Evolutionary conservation across 2,329 filamentous ascomycete species (phyloP), one percentile per base, ranked within the genome.

Genomic region (Cercospora sesami): DNA sequence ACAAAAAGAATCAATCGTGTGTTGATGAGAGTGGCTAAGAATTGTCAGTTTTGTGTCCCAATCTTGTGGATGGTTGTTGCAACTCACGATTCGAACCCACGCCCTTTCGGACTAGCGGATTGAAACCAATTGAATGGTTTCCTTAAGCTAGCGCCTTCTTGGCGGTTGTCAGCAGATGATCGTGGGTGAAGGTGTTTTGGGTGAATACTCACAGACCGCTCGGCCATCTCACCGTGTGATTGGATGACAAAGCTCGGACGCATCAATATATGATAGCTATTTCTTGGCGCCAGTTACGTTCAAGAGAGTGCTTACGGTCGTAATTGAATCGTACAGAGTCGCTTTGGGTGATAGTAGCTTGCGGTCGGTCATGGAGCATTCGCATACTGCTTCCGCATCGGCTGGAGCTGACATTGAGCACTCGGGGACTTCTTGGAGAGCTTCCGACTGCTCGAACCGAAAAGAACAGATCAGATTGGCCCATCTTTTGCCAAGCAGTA

Each of bases 21-120:
- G 39, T 70, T 73, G 72, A 74, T 68, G 70, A 73, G 73, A 75
- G 71, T 75, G 73, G 72, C 60, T 63, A 53, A 21, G 8, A 36
- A 30, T 5, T 16, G 14, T 63, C 33, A 33, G 45, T 14, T 39
- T 18, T 18, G 31, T 10, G 18, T 6, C 18, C 33, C 28, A 31
- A 18, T 8, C 8, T 30, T 10, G 16, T n/a, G 14, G 18, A 39
- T 4, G 7, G 10, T n/a, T 12, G 16, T 42, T 53, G 10, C 6
- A 53, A 55, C 64, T 60, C 30, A 66, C 64, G 73, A 74, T 75
- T 75, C 69, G 73, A 75, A 75, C 73, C 73, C 73, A 75, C 62
- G 62, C 62, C 73, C 73, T 74, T 74, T 74, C 73, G 74, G 73
- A 75, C 74, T 69, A 75, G 71, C 73, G 74, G 68, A 65, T 66